A percentile compares a stretch with the other conserved stretches of the same genome.
Evolutionary conservation across 495 filamentous ascomycete species (phyloP).

Genomic region (Penicillium canescens): DNA sequence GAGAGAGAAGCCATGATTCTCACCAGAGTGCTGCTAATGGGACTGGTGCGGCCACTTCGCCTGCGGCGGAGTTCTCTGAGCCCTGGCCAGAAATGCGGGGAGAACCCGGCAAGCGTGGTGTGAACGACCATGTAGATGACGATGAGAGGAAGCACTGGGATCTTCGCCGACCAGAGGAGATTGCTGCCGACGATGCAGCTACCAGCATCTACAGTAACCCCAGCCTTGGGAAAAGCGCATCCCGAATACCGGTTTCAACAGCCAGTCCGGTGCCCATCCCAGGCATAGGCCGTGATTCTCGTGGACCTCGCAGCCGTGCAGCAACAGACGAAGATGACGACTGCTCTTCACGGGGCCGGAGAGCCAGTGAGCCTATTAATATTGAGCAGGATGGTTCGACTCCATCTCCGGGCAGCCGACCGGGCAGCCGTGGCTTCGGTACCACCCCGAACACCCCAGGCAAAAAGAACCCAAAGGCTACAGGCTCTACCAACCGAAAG

Average conservation of each 20-base stretch:
- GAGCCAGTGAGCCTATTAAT: constrained; percentile 70
- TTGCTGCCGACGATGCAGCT: constrained; percentile 61
- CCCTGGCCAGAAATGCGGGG: constrained; percentile 41
- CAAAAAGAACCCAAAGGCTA: constrained; percentile 44
- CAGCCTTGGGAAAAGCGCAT: constrained; percentile 53
- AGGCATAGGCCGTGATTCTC: constrained; percentile 68
- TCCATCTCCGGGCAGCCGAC: constrained; percentile 43
- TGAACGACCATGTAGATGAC: constrained; percentile 30
- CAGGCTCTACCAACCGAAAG: constrained; percentile 44
- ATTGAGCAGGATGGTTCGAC: constrained; percentile 54
- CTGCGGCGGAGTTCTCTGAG: constrained; percentile 32
- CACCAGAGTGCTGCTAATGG: constrained; percentile 34
- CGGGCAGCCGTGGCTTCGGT: constrained; percentile 41
- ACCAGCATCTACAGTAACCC: constrained; percentile 44
- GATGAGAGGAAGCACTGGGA: constrained; percentile 60
- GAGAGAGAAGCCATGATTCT: constrained; percentile 54
- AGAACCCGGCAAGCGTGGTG: constrained; percentile 42
- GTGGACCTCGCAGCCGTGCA: constrained; percentile 61
- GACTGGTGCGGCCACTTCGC: constrained; percentile 28
- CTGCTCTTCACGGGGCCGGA: constrained; percentile 60
- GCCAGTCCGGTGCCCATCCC: constrained; percentile 71
- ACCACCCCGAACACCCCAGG: constrained; percentile 30
- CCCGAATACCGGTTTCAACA: constrained; percentile 82
- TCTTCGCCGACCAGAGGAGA: constrained; percentile 77
- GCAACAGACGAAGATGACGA: constrained; percentile 52